A percentile compares a stretch with the other conserved stretches of the same genome.
Evolutionary conservation across 257 asterid species (phyloP).

Genomic region (Capsicum baccatum): DNA sequence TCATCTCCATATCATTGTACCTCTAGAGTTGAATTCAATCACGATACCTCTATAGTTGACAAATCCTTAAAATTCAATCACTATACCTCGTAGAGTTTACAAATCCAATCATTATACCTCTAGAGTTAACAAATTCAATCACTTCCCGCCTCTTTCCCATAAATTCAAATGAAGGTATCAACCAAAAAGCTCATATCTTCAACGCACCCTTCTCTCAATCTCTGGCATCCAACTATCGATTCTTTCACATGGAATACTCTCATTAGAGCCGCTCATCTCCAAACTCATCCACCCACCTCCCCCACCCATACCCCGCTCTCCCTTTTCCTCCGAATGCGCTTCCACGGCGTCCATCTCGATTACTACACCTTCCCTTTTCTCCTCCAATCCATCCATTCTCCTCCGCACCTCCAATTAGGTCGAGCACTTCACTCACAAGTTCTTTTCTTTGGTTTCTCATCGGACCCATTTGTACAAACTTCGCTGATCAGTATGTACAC

Average conservation of each 20-base stretch:
- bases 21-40: too few relatives aligned
- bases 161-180: conserved; percentile 25
- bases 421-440: conserved; percentile 27
- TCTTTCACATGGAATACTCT: conserved; percentile 38
- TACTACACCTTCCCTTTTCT: conserved; percentile 40
- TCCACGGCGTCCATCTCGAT: conserved; percentile 29
- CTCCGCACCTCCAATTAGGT: conserved; percentile 22
- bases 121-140: too few relatives aligned
- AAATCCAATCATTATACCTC: too few relatives aligned
- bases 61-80: too few relatives aligned
- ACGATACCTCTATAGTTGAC: too few relatives aligned
- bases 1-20: too few relatives aligned
- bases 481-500: conserved; percentile 35
- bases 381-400: conserved; percentile 31
- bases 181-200: conserved; percentile 25
- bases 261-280: conserved; percentile 31
- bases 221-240: conserved; percentile 30
- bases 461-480: conserved; percentile 29
- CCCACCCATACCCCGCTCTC: conserved; percentile 28
- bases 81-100: too few relatives aligned
- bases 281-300: neutral
- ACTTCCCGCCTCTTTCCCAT: neutral
- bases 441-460: conserved; percentile 28
- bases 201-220: conserved; percentile 34
- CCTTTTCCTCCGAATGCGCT: conserved; percentile 35